Conservation (phyloP, 495 filamentous ascomycete species). For the Penicillium lagena region DNA sequence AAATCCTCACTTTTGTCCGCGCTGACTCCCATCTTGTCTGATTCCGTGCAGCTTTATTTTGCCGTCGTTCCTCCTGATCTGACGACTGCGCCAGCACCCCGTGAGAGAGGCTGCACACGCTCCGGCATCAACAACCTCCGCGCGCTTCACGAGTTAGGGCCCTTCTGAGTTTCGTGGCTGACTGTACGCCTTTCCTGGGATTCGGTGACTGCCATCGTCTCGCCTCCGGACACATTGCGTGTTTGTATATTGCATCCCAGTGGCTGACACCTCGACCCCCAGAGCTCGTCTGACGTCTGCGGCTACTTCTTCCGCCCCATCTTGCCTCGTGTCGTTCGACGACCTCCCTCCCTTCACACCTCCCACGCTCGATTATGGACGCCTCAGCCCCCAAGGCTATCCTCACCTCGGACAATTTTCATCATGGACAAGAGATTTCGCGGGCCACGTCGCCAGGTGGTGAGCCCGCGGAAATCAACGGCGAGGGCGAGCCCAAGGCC, state of each 20-base stretch:
- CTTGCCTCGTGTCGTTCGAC: constrained; percentile 7
- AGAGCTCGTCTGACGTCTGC: constrained; percentile 27
- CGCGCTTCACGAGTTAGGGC: constrained; percentile 7
- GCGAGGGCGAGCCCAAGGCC: constrained; percentile 47
- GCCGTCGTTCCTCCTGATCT: too few relatives aligned
- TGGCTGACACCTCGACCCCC: constrained; percentile 20
- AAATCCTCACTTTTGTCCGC: constrained; percentile 1
- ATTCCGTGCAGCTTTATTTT: too few relatives aligned
- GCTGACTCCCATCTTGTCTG: background rate
- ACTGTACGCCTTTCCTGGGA: constrained; percentile 6
- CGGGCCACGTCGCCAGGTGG: constrained; percentile 63
- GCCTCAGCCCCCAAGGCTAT: constrained; percentile 30
- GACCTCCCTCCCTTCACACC: constrained; percentile 4
- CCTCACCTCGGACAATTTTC: constrained; percentile 40
- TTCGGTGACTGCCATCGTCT: background rate
- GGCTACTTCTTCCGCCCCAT: constrained; percentile 15
- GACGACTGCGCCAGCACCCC: too few relatives aligned
- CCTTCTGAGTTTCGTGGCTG: constrained; percentile 16
- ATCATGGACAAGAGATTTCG: constrained; percentile 47
- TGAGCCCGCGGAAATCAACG: constrained; percentile 48
- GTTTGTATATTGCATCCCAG: background rate
- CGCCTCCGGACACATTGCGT: too few relatives aligned
- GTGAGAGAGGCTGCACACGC: constrained; percentile 10
- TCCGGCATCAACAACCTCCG: constrained; percentile 20
- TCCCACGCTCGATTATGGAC: constrained; percentile 31